These are phyloP conservation scores for Galerina sulciceps DNA, from an alignment of 768 basidiomycete genomes.

Conservation along the genomic window DNA sequence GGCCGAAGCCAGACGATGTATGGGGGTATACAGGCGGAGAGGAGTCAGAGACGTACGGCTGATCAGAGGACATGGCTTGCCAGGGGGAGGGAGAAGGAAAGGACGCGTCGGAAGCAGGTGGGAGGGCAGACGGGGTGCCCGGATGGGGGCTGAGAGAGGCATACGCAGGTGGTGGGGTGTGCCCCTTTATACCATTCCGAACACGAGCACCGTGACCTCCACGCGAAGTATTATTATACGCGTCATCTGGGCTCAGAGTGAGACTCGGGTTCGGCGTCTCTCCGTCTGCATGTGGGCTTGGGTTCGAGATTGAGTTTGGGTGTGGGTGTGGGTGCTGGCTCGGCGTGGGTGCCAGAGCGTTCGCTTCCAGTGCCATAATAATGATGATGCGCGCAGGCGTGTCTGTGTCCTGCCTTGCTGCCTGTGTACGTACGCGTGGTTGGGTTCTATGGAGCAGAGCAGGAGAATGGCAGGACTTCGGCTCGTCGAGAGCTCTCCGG, in stretches of 20 bases:
- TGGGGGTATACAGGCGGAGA: conserved; percentile 11
- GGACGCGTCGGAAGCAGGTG: not conserved
- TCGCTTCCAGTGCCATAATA: not conserved
- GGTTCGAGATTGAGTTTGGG: not conserved
- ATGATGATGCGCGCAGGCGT: not conserved
- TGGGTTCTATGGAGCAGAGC: too few relatives aligned
- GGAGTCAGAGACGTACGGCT: conserved; percentile 2
- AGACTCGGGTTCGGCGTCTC: conserved; percentile 3
- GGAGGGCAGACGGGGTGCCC: not conserved
- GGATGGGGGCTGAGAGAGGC: conserved; percentile 10
- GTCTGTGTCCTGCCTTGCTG: too few relatives aligned
- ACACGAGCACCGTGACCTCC: not conserved
- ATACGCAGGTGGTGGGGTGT: conserved; percentile 22
- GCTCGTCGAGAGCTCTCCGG: too few relatives aligned
- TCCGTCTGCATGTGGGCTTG: too few relatives aligned
- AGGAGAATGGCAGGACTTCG: too few relatives aligned
- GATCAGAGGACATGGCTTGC: not conserved
- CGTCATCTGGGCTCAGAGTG: not conserved
- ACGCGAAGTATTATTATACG: conserved; percentile 1
- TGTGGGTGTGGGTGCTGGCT: conserved; percentile 6
- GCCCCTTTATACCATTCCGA: not conserved
- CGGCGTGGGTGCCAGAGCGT: conserved; percentile 2
- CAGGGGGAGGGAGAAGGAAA: not conserved
- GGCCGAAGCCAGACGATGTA: conserved; percentile 18
- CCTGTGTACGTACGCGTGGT: too few relatives aligned